Evolutionary conservation across 768 basidiomycete genomes (phyloP), one percentile per base, ranked within the genome.

Genomic region (Suillus clintonianus): DNA sequence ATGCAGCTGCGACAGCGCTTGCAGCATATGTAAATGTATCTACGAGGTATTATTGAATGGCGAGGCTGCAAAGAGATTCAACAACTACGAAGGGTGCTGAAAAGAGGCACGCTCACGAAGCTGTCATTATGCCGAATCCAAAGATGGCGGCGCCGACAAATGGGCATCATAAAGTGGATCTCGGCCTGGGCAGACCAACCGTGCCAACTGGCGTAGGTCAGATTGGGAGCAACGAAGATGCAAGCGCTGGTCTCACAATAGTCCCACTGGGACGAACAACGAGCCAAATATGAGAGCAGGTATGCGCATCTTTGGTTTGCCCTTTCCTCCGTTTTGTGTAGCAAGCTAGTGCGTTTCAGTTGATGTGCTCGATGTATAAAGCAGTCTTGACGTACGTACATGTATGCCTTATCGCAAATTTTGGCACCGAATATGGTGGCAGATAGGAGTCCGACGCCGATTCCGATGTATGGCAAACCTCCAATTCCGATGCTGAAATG

Each of bases 111-210:
- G 71, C 87, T 62, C 67, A 88, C 86, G 78, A 87, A 3, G 79
- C 79, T 3, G 81, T 80, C 88, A 90, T 87, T 79, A 90, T 74
- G 5, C 82, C 84, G 62, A 89, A 89, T 10, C 85, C 84, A 63
- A 82, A 88, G 55, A 88, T 83, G 1, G 79, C 81, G 6, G 86
- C 80, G 4, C 87, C 88, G 51, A 86, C 81, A n/a, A 65, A 90
- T 87, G 11, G 89, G 89, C 85, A 91, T 87, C 37, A 91, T 89
- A 89, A 89, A 91, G 67, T 91, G 89, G 0, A 85, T 64, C 50
- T 75, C 75, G 0, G 85, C 84, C 62, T 89, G 78, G 2, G 90
- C 90, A n/a, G 90, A 89, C 90, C 90, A 92, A 14, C 91, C 91
- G 69, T 90, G 92, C 91, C 90, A 90, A 64, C 89, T 90, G 60